These are phyloP conservation scores for Camellia granthamiana DNA, from an alignment of 148 eudicot species.

Conservation along the genomic window DNA sequence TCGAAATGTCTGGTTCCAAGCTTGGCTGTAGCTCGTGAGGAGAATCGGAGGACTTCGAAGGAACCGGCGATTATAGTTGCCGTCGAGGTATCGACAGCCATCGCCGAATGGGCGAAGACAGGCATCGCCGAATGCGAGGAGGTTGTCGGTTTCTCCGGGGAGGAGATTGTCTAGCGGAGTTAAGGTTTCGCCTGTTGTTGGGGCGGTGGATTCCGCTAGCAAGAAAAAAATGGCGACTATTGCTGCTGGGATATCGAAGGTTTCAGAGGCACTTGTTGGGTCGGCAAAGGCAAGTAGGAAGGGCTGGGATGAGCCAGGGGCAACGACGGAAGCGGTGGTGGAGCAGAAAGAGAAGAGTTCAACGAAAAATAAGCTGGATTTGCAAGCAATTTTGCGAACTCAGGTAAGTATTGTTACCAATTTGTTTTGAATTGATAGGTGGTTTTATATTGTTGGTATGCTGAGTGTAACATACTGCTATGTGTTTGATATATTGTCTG, in stretches of 20 bases:
- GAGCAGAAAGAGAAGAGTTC: constrained; percentile 42
- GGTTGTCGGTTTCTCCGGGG: constrained; percentile 87
- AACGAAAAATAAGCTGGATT: constrained; percentile 54
- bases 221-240: constrained; percentile 66
- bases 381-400: constrained; percentile 76
- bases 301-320: constrained; percentile 67
- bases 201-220: constrained; percentile 50
- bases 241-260: constrained; percentile 61
- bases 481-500: background rate
- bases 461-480: background rate
- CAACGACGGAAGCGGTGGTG: constrained; percentile 10
- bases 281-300: constrained; percentile 54
- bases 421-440: background rate
- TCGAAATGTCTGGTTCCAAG: constrained; percentile 92
- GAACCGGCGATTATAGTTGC: constrained; percentile 88
- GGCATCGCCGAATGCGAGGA: constrained; percentile 62
- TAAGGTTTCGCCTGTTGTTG: constrained; percentile 32
- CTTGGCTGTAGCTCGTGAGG: constrained; percentile 66
- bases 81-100: constrained; percentile 92
- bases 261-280: constrained; percentile 50
- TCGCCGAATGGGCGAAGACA: constrained; percentile 69
- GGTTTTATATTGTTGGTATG: background rate
- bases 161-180: constrained; percentile 69
- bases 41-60: constrained; percentile 45
- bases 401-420: constrained; percentile 49